phyloP scores from a whole-genome alignment of 495 filamentous ascomycete species.

The Aspergillus heteromorphus region DNA sequence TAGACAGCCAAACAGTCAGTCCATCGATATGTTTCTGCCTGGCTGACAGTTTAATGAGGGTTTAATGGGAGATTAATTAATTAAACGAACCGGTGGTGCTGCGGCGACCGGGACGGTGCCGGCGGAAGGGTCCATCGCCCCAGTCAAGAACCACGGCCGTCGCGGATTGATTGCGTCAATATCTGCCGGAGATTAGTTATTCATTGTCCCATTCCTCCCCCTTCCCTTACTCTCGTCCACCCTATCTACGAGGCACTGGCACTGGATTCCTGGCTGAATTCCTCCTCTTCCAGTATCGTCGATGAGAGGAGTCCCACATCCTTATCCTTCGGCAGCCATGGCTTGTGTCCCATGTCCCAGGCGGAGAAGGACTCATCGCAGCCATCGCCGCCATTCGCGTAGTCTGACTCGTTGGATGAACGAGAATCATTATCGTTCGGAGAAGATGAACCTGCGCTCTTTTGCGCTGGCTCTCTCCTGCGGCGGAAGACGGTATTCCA shows the following conservation, averaged over 20 bases:
- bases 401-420: slow-evolving; percentile 16
- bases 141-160: neutral
- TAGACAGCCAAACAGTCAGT: too few relatives aligned
- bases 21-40: too few relatives aligned
- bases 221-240: too few relatives aligned
- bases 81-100: neutral
- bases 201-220: neutral
- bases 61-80: too few relatives aligned
- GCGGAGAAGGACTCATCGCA: slow-evolving; percentile 33
- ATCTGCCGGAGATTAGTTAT: neutral
- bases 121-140: neutral
- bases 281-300: slow-evolving; percentile 66
- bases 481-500: neutral
- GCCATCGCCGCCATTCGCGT: too few relatives aligned
- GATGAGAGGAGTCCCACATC: slow-evolving; percentile 42
- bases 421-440: slow-evolving; percentile 6
- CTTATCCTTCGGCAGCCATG: slow-evolving; percentile 23
- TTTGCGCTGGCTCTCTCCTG: neutral
- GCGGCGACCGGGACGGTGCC: neutral
- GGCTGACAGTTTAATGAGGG: too few relatives aligned
- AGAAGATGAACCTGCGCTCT: neutral
- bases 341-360: slow-evolving; percentile 27
- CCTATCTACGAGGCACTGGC: neutral
- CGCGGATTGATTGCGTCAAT: neutral
- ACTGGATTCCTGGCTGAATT: slow-evolving; percentile 29